These are phyloP conservation scores for Lentinula edodes DNA, from an alignment of 768 basidiomycete species.

Conservation along the genomic window DNA sequence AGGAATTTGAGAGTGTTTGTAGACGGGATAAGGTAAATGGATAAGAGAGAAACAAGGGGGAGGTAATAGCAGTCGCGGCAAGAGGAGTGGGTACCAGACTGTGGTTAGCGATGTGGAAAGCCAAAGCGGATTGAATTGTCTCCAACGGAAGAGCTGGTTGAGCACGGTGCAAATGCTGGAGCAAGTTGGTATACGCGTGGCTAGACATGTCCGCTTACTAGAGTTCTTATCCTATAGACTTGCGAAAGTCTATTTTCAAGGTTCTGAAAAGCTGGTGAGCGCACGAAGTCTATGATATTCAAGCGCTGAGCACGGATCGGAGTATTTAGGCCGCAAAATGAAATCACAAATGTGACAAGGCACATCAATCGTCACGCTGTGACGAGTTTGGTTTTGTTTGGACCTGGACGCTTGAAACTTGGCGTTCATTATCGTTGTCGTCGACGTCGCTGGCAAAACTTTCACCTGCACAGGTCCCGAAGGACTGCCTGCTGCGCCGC, in stretches of 20 bases:
- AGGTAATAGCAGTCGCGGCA: constrained; percentile 1
- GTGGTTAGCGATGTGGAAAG: neutral
- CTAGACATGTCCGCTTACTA: neutral
- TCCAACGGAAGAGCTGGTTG: neutral
- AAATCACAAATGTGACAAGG: neutral
- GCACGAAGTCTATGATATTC: neutral
- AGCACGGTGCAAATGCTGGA: constrained; percentile 2
- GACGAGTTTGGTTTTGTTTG: neutral
- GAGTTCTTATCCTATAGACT: too few relatives aligned
- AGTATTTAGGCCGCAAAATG: neutral
- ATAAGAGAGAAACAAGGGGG: constrained; percentile 41
- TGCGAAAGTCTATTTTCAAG: neutral
- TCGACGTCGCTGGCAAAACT: constrained; percentile 8
- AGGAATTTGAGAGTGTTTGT: constrained; percentile 45
- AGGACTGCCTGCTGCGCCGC: constrained; percentile 3
- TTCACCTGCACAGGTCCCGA: constrained; percentile 12
- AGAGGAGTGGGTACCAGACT: neutral
- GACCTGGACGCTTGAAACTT: neutral
- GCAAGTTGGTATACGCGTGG: neutral
- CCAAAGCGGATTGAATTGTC: constrained; percentile 1
- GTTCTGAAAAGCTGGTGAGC: neutral
- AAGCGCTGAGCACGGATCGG: neutral
- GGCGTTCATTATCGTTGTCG: constrained; percentile 14
- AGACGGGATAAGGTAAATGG: constrained; percentile 42
- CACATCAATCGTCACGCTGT: neutral